Conservation (phyloP, 2,329 filamentous ascomycete species). For the Fusarium burgessii region DNA sequence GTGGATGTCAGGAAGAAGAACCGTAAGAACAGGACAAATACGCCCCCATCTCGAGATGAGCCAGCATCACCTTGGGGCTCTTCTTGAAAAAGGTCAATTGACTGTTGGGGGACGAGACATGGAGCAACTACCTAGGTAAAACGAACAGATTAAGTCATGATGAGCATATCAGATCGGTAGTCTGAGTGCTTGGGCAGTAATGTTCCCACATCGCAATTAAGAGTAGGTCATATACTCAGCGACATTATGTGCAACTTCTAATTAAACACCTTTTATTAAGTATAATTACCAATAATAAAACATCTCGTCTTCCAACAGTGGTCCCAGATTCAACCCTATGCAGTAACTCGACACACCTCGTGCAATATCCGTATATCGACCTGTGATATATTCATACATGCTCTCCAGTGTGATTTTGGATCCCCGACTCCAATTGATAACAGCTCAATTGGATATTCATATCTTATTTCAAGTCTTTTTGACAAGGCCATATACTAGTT, state of each 20-base stretch:
- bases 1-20: constrained; percentile 42
- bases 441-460: constrained; percentile 4
- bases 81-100: not conserved
- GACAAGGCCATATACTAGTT: constrained; percentile 19
- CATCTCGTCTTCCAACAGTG: not conserved
- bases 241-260: not conserved
- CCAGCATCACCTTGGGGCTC: constrained; percentile 32
- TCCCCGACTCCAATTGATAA: not conserved
- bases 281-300: not conserved
- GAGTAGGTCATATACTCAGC: no score
- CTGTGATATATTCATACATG: not conserved
- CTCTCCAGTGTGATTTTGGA: not conserved
- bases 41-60: constrained; percentile 38
- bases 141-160: not conserved
- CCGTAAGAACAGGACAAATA: constrained; percentile 42
- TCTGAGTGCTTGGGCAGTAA: not conserved
- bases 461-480: constrained; percentile 21
- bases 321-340: not conserved
- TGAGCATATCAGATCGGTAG: not conserved
- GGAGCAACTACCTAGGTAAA: no score
- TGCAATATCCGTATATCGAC: not conserved
- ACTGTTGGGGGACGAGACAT: no score
- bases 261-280: not conserved
- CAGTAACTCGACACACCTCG: not conserved
- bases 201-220: not conserved